Evolutionary conservation across 1,139 yeast genomes (phyloP).

Genomic region (Candida sp.): DNA sequence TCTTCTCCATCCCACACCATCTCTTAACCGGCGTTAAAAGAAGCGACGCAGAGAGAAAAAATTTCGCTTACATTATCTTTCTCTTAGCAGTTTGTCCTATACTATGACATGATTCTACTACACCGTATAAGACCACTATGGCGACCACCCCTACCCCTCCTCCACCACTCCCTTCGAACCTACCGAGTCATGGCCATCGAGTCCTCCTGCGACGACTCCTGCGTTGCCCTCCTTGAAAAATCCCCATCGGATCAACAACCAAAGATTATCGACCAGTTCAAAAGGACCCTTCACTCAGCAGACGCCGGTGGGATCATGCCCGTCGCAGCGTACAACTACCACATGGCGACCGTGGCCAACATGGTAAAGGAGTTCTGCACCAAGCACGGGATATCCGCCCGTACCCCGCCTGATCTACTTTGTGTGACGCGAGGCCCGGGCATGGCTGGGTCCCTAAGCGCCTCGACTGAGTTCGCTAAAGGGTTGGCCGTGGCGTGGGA

Average conservation of each 20-base stretch:
- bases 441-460: slow-evolving; percentile 87
- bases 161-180: slow-evolving; percentile 18
- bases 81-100: neutral
- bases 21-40: neutral
- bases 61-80: neutral
- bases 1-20: too few species aligned
- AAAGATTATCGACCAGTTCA: slow-evolving; percentile 59
- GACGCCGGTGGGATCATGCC: slow-evolving; percentile 89
- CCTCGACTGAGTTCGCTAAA: slow-evolving; percentile 84
- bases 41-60: neutral
- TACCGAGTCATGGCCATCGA: slow-evolving; percentile 87
- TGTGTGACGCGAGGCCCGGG: slow-evolving; percentile 98
- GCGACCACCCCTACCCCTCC: neutral
- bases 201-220: slow-evolving; percentile 95
- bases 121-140: neutral
- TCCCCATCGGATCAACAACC: slow-evolving; percentile 35
- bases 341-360: slow-evolving; percentile 53
- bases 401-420: slow-evolving; percentile 67
- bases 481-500: slow-evolving; percentile 83
- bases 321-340: slow-evolving; percentile 81
- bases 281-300: slow-evolving; percentile 68
- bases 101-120: slow-evolving; percentile 15
- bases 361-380: slow-evolving; percentile 30
- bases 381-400: slow-evolving; percentile 25
- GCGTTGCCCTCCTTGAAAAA: slow-evolving; percentile 78